Base-by-base conservation (phyloP, 176 grass and related monocot species). In the Aegilops longissima region DNA sequence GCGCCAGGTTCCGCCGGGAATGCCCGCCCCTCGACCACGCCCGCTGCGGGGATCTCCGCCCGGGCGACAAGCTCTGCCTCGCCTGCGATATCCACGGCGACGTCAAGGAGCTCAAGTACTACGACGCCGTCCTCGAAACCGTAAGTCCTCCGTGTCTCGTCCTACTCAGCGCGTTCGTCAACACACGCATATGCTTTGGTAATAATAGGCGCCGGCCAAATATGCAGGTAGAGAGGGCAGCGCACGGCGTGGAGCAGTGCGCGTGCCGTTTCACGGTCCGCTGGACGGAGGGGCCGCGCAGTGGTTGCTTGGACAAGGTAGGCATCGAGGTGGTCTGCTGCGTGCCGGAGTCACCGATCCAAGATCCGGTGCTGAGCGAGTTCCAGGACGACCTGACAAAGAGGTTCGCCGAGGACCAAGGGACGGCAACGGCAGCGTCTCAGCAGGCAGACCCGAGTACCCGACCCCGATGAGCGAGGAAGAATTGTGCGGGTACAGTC, bases 31-130 rank as follows among this genome's bases (percentile, higher is more conserved):
- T 91, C 47, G 69, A 91, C 8, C 81, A 91, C 81, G 20, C 85
- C 35, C 21, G 61, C 59, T 91, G 89, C 85, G 76, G 81, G 27
- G 68, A 83, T 9, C 80, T 87, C 85, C 74, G 75, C 47, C 34
- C 45, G 7, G 80, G 85, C 80, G 74, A 29, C 24, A 45, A 1
- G 66, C 85, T 91, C 85, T 91, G 89, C 80, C 80, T 91, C 80
- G 5, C 81, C 80, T 84, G 80, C 44, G 0, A 18, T 34, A 76
- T 87, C 59, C 58, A 29, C 75, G 27, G n/a, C 21, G 66, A 7
- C 34, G 75, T 61, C 1, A 13, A 51, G 13, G 47, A 51, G 4
- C 44, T 79, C 75, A 84, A 49, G 85, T 87, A 38, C 85, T 91
- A 29, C 80, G 85, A 91, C 76, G 80, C 85, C 75, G 58, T 84